Evolutionary conservation across 441 rosid genomes (phyloP).

Genomic region (Gossypium schwendimanii): DNA sequence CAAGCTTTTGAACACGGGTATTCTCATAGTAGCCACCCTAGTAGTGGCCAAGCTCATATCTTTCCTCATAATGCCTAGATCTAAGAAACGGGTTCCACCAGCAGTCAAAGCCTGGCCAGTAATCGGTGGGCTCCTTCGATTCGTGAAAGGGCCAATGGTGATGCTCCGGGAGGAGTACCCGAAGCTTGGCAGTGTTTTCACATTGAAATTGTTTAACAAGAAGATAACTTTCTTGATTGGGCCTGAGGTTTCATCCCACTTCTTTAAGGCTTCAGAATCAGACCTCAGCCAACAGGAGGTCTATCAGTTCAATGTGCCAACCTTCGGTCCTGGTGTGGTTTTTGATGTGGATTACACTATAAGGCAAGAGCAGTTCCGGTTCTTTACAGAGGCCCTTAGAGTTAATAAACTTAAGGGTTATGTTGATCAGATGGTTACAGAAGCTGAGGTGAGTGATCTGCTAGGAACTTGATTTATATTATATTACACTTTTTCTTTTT

Average conservation of each 20-base stretch:
- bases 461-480: background rate
- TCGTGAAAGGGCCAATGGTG: constrained; percentile 74
- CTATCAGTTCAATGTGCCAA: constrained; percentile 93
- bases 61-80: constrained; percentile 43
- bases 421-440: constrained; percentile 91
- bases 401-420: constrained; percentile 80
- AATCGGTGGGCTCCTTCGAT: constrained; percentile 63
- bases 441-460: constrained; percentile 62
- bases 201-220: constrained; percentile 60
- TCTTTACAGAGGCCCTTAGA: constrained; percentile 88
- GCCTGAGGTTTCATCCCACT: constrained; percentile 93
- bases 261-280: constrained; percentile 84
- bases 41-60: constrained; percentile 71
- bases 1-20: constrained; percentile 52
- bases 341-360: constrained; percentile 86
- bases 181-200: constrained; percentile 93
- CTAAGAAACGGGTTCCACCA: constrained; percentile 73
- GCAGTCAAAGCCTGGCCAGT: constrained; percentile 55
- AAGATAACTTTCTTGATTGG: constrained; percentile 94
- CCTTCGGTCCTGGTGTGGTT: constrained; percentile 97
- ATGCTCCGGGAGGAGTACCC: constrained; percentile 88
- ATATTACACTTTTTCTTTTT: background rate
- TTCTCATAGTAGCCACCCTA: constrained; percentile 59
- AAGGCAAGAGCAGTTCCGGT: constrained; percentile 95
- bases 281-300: constrained; percentile 99